Percentiles rank a stretch among this genome's conserved stretches.
Evolutionary conservation across 306 rosid species (phyloP).

Genomic region (Prunus mume): DNA sequence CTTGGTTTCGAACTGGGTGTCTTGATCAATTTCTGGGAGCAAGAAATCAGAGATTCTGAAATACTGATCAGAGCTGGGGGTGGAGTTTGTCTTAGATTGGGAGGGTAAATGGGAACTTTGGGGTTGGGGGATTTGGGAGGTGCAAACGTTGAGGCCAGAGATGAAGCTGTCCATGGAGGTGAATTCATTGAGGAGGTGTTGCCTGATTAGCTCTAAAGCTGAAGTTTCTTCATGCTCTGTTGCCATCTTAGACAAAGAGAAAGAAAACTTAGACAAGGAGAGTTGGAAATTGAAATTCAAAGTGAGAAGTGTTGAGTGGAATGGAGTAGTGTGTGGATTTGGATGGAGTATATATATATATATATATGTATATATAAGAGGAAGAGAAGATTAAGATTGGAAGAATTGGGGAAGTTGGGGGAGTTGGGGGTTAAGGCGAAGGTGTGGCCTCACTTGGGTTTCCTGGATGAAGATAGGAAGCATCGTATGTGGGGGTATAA

Average conservation of each 20-base stretch:
- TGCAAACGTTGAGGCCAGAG: conserved; percentile 26
- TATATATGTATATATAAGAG: neutral
- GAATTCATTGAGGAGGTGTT: conserved; percentile 58
- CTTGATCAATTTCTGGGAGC: conserved; percentile 11
- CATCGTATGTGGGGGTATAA: neutral
- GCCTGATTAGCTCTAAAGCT: conserved; percentile 50
- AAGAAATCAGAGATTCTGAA: conserved; percentile 23
- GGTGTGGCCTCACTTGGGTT: conserved; percentile 21
- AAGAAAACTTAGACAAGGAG: neutral
- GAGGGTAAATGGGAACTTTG: neutral
- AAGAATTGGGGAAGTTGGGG: neutral
- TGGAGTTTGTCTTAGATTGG: neutral
- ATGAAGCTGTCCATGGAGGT: conserved; percentile 37
- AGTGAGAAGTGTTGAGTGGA: neutral
- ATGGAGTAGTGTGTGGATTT: conserved; percentile 7
- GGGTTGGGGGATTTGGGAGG: conserved; percentile 4
- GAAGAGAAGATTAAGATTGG: neutral
- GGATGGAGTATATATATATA: conserved; percentile 4
- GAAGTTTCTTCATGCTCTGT: conserved; percentile 37
- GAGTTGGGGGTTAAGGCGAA: neutral
- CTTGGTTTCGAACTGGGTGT: conserved; percentile 15
- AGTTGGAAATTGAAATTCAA: neutral
- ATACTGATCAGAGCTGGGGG: neutral
- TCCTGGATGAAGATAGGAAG: conserved; percentile 36
- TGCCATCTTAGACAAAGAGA: conserved; percentile 7